Percentiles rank a stretch among this genome's conserved stretches.
These are phyloP conservation scores for Physaria fendleri DNA, from an alignment of 345 rosid genomes.

Conservation along the genomic window DNA sequence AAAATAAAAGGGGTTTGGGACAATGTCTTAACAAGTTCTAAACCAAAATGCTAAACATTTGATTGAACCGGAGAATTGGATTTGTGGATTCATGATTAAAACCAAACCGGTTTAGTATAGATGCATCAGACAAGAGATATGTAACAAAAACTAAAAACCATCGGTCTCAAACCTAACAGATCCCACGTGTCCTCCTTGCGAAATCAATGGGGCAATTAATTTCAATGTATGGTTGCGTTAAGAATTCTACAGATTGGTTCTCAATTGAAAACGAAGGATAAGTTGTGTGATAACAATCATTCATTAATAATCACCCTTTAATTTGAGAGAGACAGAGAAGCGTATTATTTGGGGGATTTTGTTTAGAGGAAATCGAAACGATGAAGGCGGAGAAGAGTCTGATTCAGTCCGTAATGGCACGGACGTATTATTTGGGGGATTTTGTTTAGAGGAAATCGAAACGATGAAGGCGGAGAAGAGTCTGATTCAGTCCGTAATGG, in stretches of 20 bases:
- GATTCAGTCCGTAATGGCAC: slow-evolving; percentile 50
- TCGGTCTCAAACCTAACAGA: slow-evolving; percentile 20
- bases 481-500: slow-evolving; percentile 50
- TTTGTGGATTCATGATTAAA: not conserved
- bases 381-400: slow-evolving; percentile 57
- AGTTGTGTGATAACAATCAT: slow-evolving; percentile 7
- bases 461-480: slow-evolving; percentile 51
- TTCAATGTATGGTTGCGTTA: slow-evolving; percentile 15
- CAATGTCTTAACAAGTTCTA: slow-evolving; percentile 6
- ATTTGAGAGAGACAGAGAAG: not conserved
- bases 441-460: not conserved
- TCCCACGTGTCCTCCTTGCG: slow-evolving; percentile 32
- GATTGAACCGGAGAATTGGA: not conserved
- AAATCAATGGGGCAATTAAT: slow-evolving; percentile 24
- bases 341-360: not conserved
- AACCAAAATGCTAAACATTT: not conserved
- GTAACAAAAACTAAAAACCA: slow-evolving; percentile 1
- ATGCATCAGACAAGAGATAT: not conserved
- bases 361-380: not conserved
- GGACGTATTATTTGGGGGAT: slow-evolving; percentile 27
- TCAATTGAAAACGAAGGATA: slow-evolving; percentile 25
- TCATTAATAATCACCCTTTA: not conserved
- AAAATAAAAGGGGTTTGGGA: not conserved
- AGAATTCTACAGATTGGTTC: not conserved
- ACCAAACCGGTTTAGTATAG: slow-evolving; percentile 12